These are phyloP conservation scores for Amylocystis lapponica DNA, from an alignment of 768 basidiomycete species.

Conservation along the genomic window DNA sequence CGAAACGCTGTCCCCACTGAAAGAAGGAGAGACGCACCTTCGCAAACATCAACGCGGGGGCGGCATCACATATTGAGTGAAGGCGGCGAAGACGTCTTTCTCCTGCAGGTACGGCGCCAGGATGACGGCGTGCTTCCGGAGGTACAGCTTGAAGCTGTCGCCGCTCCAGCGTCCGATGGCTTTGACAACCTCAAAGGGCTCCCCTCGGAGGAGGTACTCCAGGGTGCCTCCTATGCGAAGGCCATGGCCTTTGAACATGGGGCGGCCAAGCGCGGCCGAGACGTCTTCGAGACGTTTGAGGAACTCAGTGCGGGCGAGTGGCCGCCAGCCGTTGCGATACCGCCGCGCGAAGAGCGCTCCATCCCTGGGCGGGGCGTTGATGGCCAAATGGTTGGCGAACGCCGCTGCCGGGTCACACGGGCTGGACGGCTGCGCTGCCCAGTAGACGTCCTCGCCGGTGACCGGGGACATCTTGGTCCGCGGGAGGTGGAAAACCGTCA, in stretches of 20 bases:
- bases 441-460: slow-evolving; percentile 27
- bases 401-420: slow-evolving; percentile 19
- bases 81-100: neutral
- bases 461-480: slow-evolving; percentile 9
- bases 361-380: slow-evolving; percentile 24
- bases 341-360: slow-evolving; percentile 30
- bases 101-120: slow-evolving; percentile 27
- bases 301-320: slow-evolving; percentile 26
- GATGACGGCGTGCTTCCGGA: slow-evolving; percentile 21
- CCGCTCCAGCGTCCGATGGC: slow-evolving; percentile 32
- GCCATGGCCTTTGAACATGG: slow-evolving; percentile 24
- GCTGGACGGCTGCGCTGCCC: slow-evolving; percentile 25
- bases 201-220: slow-evolving; percentile 30
- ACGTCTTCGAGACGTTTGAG: slow-evolving; percentile 12
- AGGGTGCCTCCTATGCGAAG: slow-evolving; percentile 28
- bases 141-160: slow-evolving; percentile 27
- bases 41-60: neutral
- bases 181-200: slow-evolving; percentile 33
- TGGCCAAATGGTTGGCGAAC: slow-evolving; percentile 20
- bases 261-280: slow-evolving; percentile 1
- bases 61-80: slow-evolving; percentile 1
- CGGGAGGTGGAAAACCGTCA: slow-evolving; percentile 25
- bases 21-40: too few relatives aligned
- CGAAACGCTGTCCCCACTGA: too few relatives aligned
- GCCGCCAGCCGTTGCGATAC: too few relatives aligned